Evolutionary conservation across 495 filamentous ascomycete genomes (phyloP), one percentile per base, ranked within the genome.

Genomic region (Penicillium arizonense): DNA sequence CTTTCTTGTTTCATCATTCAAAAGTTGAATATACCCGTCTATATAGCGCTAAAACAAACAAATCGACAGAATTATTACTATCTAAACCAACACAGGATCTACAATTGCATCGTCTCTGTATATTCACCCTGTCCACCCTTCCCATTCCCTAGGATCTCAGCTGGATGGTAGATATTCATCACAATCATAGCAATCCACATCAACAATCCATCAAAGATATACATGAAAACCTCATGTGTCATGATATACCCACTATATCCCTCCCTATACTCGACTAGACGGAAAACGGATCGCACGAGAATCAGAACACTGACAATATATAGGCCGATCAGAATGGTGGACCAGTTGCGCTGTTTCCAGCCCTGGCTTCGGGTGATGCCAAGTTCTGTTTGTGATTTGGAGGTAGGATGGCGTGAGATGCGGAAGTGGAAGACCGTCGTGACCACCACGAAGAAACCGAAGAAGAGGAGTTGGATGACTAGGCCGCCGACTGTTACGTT

Each of bases 251-350:
- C 84, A 16, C 68, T 57, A 30, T 74, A 61, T 0, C 86, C 85
- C 65, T 81, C 69, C 1, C 74, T 45, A 55, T 83, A 89, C 68
- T 90, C 87, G 9, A 85, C 57, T 26, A 85, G 65, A 8, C 87
- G 75, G 63, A 85, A 87, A 5, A 88, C 50, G 18, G 72, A 81
- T 16, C 87, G 76, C 4, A 88, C 58, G 50, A 89, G 49, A 52
- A 89, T 87, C 20, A 87, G 63, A 1, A 53, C 63, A 39, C 73
- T 79, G 8, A 72, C 70, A 4, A 52, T 43, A 57, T 87, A 89
- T 8, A 88, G 70, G 24, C 75, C 66, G 30, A 68, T 39, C 13
- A 87, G 53, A 24, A 79, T 67, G 39, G 69, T 73, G 50, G 64
- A 41, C 86, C 86, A 89, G 9, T 69, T 63, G 7, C 52, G 34